Conservation (phyloP, 768 basidiomycete species). For the Cystobasidium tubakii region DNA sequence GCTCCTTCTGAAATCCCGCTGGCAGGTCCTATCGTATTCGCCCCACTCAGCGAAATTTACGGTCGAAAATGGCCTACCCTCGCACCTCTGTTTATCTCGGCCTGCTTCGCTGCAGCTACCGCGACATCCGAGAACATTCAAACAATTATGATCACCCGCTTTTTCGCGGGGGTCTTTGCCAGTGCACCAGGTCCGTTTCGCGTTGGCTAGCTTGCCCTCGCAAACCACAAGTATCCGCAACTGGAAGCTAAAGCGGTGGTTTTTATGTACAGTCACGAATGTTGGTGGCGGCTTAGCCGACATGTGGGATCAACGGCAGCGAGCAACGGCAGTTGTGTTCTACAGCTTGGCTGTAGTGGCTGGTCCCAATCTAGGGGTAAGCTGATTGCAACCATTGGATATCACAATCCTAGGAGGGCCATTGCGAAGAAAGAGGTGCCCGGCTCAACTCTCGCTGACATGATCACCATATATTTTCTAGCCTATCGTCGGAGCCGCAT, state of each 20-base stretch:
- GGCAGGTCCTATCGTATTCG: slow-evolving; percentile 47
- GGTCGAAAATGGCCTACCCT: slow-evolving; percentile 47
- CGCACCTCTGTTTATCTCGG: slow-evolving; percentile 47
- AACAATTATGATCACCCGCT: slow-evolving; percentile 49
- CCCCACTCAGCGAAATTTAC: slow-evolving; percentile 47
- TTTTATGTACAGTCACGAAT: slow-evolving; percentile 21
- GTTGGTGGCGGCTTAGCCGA: slow-evolving; percentile 42
- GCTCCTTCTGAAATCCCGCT: slow-evolving; percentile 7
- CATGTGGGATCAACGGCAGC: slow-evolving; percentile 41
- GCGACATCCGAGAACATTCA: slow-evolving; percentile 49
- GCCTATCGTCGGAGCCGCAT: slow-evolving; percentile 48
- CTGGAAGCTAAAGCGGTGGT: slow-evolving; percentile 37
- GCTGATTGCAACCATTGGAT: background rate
- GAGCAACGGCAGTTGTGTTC: slow-evolving; percentile 47
- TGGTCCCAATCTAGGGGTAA: slow-evolving; percentile 46
- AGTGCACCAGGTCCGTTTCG: slow-evolving; percentile 46
- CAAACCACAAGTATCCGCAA: too few species aligned
- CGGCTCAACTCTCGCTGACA: too few species aligned
- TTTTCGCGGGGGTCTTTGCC: slow-evolving; percentile 45
- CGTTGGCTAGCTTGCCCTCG: too few species aligned
- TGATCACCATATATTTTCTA: background rate
- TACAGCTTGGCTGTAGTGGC: slow-evolving; percentile 49
- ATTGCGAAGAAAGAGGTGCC: background rate
- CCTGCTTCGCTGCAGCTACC: slow-evolving; percentile 49
- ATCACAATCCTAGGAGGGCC: background rate